A percentile compares a stretch with the other conserved stretches of the same genome.
Evolutionary conservation across 192 early-diverging fungal genomes (phyloP).

Genomic region (Geranomyces michiganensis): DNA sequence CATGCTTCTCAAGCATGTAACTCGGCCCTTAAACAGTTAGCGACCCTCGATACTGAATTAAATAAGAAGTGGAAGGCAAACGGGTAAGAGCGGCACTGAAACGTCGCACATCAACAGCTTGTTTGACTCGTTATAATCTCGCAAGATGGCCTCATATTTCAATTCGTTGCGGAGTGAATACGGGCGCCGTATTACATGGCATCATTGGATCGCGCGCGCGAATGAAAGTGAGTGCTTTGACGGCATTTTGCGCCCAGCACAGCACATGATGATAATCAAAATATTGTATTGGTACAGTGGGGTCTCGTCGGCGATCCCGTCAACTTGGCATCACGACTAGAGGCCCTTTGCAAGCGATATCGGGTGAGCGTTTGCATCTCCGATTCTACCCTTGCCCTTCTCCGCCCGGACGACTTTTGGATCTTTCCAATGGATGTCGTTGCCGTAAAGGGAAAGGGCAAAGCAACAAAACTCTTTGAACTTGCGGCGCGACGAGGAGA

Average conservation of each 20-base stretch:
- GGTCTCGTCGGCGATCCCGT: constrained; percentile 15
- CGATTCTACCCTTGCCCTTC: not conserved
- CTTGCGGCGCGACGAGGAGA: not conserved
- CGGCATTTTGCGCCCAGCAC: too few species aligned
- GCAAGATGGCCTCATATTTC: constrained; percentile 1
- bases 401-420: not conserved
- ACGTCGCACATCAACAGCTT: too few species aligned
- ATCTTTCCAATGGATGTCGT: constrained; percentile 19
- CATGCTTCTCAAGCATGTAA: constrained; percentile 9
- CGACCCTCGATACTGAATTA: not conserved
- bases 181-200: constrained; percentile 12
- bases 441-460: constrained; percentile 5
- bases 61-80: constrained; percentile 3
- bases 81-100: not conserved
- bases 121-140: too few species aligned
- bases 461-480: not conserved
- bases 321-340: constrained; percentile 16
- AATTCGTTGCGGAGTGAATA: constrained; percentile 13
- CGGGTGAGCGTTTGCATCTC: constrained; percentile 7
- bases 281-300: too few species aligned
- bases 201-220: constrained; percentile 17
- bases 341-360: constrained; percentile 19
- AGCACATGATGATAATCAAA: too few species aligned
- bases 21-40: not conserved
- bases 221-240: too few species aligned